A percentile compares a stretch with the other conserved stretches of the same genome.
These are phyloP conservation scores for Verticillium tricorpus DNA, from an alignment of 2,329 filamentous ascomycete species.

Conservation along the genomic window DNA sequence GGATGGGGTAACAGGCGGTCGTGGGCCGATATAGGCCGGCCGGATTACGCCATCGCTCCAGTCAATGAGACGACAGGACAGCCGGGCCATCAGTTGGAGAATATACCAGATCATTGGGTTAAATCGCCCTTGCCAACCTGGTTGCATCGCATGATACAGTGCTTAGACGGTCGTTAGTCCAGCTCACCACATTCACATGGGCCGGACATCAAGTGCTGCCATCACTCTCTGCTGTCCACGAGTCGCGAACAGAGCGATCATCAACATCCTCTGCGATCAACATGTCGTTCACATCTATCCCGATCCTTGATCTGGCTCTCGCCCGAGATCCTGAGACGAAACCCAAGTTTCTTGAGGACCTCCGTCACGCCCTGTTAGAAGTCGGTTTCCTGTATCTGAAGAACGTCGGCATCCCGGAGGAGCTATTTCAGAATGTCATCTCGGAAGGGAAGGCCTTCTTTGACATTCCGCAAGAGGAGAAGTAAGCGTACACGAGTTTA, in stretches of 20 bases:
- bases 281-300: constrained; percentile 72
- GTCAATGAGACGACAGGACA: neutral
- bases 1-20: neutral
- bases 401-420: constrained; percentile 68
- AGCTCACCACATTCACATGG: neutral
- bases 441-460: constrained; percentile 70
- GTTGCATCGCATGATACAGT: neutral
- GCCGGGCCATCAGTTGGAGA: neutral
- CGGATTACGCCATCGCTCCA: constrained; percentile 28
- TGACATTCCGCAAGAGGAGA: constrained; percentile 69
- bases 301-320: constrained; percentile 69
- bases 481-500: constrained; percentile 38
- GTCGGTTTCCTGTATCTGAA: constrained; percentile 86
- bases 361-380: constrained; percentile 73
- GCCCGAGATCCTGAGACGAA: constrained; percentile 63
- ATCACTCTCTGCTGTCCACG: neutral
- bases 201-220: no score
- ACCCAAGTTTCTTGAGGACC: constrained; percentile 62
- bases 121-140: neutral
- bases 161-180: neutral
- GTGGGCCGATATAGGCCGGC: constrained; percentile 18
- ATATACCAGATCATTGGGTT: neutral
- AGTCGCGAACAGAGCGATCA: neutral
- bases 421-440: constrained; percentile 62
- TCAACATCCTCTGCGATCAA: neutral